Conservation (phyloP, 192 early-diverging fungal genomes). For the Chytriomyces sp. region DNA sequence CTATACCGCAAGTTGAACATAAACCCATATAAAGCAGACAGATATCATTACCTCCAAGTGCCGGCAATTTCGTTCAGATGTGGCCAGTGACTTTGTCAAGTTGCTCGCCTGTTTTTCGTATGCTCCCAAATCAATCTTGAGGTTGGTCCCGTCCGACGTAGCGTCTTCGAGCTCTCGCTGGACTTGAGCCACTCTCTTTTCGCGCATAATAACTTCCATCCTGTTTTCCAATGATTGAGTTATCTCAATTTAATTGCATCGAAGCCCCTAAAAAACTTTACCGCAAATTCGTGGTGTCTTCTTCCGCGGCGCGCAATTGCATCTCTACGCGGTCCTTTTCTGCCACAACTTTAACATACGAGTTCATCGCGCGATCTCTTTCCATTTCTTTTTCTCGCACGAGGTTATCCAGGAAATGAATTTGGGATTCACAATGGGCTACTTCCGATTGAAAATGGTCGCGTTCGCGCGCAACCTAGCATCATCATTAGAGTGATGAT, state of each 20-base stretch:
- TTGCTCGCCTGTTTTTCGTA: constrained; percentile 50
- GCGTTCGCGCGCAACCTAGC: constrained; percentile 28
- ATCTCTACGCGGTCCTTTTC: constrained; percentile 48
- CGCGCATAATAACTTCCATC: constrained; percentile 56
- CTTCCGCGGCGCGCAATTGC: not conserved
- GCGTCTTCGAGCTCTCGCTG: constrained; percentile 44
- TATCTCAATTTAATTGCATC: constrained; percentile 13
- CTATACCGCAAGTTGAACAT: constrained; percentile 16
- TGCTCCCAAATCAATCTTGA: constrained; percentile 48
- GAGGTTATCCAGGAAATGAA: constrained; percentile 48
- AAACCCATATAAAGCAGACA: not conserved
- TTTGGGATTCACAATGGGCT: constrained; percentile 47
- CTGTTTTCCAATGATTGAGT: constrained; percentile 19
- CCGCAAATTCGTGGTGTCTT: constrained; percentile 44
- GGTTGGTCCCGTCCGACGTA: constrained; percentile 31
- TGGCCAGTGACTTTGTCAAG: constrained; percentile 47
- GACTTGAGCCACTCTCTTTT: constrained; percentile 49
- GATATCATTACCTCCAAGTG: constrained; percentile 41
- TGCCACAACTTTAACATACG: constrained; percentile 48
- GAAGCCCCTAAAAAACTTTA: constrained; percentile 14
- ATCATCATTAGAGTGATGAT: not conserved
- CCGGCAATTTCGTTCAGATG: constrained; percentile 35
- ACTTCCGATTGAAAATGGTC: constrained; percentile 43
- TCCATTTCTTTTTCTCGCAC: constrained; percentile 52
- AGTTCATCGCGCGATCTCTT: constrained; percentile 45